Base-by-base conservation (phyloP, 2,329 filamentous ascomycete species). In the Immersiporthe knoxdaviesiana region DNA sequence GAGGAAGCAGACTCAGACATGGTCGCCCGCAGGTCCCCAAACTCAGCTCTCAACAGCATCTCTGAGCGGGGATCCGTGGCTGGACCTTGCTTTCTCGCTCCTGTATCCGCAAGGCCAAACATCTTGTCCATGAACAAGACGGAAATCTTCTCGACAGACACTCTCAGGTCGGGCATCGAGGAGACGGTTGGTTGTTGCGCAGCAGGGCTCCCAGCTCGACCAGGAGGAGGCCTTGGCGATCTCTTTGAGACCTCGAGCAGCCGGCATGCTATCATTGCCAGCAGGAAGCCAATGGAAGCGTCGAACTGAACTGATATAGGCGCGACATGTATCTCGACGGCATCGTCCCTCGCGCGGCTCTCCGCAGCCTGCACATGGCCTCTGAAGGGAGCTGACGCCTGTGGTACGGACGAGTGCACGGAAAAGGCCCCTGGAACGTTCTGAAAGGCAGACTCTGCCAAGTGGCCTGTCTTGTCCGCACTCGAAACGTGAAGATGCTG, bases 391-490 rank as follows among this genome's bases (percentile, higher is more conserved):
- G 67, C 61, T 37, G 67, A 54, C 59, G 71, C 35, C 37, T 71
- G 41, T 56, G 61, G 66, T 35, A 65, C 41, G 18, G 69, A 50
- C 5, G 76, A 74, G 68, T 84, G 78, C 2, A 87, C 78, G 0
- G 88, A 91, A 75, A 91, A 91, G 2, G 88, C 84, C 0, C 88
- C 89, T 1, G 88, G 88, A 3, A 90, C 76, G 73, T 88, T 82
- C 0, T 65, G 70, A 30, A 47, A 41, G 27, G 60, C 27, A 1
- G 61, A 71, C 24, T 71, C 58, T 32, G 64, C 70, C 47, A 71
- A 39, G 21, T 50, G 30, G 18, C 64, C 37, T 14, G 61, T 27
- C 61, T 27, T 52, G 10, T 56, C 70, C 39, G 62, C 47, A 41
- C 27, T 64, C 18, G 78, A 73, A 8, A 83, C 74, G 30, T 82